phyloP scores from a whole-genome alignment of 2,329 filamentous ascomycete species.

The Fusarium ambrosium region DNA sequence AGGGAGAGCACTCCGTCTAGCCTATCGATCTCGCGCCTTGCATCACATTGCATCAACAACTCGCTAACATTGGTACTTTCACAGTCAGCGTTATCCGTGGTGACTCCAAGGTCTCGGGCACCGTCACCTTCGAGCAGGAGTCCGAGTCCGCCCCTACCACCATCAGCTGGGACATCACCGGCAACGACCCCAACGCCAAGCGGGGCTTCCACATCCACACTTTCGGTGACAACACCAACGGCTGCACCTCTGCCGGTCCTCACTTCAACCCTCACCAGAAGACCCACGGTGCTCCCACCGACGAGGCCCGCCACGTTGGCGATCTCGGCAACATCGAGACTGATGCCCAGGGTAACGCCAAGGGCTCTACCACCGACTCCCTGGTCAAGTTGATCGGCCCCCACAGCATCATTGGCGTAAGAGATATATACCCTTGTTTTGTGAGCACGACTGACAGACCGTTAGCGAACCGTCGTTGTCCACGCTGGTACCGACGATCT shows the following conservation, averaged over 20 bases:
- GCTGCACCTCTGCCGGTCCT: conserved; percentile 97
- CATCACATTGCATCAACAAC: neutral
- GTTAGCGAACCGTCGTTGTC: conserved; percentile 90
- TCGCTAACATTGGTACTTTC: conserved; percentile 41
- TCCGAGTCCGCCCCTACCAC: conserved; percentile 85
- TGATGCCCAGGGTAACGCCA: conserved; percentile 90
- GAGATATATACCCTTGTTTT: conserved; percentile 43
- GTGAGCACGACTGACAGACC: conserved; percentile 8
- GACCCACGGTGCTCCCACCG: conserved; percentile 88
- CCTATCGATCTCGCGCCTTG: neutral
- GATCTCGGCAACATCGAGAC: conserved; percentile 98
- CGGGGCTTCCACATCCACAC: conserved; percentile 99
- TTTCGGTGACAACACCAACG: conserved; percentile 99
- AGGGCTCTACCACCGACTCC: conserved; percentile 84
- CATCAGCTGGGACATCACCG: conserved; percentile 91
- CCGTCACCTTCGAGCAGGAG: conserved; percentile 94
- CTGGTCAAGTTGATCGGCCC: conserved; percentile 96
- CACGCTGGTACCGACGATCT: conserved; percentile 98
- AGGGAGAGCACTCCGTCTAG: neutral
- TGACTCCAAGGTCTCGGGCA: conserved; percentile 95
- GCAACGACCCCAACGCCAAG: conserved; percentile 94
- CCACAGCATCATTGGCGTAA: conserved; percentile 92
- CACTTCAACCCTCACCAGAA: conserved; percentile 99
- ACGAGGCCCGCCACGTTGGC: conserved; percentile 92
- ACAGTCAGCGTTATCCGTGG: conserved; percentile 96